A percentile compares a stretch with the other conserved stretches of the same genome.
Conservation (phyloP, 2,329 filamentous ascomycete species). For the Colletotrichum sp. region DNA sequence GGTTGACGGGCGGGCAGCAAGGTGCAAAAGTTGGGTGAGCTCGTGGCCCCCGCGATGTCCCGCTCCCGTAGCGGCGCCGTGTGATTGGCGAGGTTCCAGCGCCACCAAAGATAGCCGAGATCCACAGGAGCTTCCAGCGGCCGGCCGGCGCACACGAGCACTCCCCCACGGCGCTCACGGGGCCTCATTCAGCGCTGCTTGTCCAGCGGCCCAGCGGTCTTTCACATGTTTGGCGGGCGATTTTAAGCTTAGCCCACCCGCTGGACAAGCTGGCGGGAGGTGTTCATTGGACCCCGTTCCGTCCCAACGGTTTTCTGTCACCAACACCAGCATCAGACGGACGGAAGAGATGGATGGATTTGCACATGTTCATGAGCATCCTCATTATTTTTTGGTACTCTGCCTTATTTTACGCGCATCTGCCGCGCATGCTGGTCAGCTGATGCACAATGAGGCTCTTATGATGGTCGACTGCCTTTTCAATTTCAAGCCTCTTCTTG, state of each 20-base stretch:
- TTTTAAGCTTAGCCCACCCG: background rate
- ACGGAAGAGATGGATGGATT: background rate
- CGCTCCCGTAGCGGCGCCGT: conserved; percentile 15
- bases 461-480: background rate
- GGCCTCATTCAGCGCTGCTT: background rate
- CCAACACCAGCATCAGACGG: conserved; percentile 9
- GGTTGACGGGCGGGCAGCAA: background rate
- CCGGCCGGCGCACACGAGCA: conserved; percentile 2
- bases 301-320: conserved; percentile 15
- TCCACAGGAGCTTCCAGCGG: conserved; percentile 16
- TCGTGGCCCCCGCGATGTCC: conserved; percentile 8
- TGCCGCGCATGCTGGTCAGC: background rate
- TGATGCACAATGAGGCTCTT: background rate
- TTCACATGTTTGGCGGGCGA: conserved; percentile 2
- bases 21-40: background rate
- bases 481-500: background rate
- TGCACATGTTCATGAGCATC: conserved; percentile 5
- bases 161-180: conserved; percentile 8
- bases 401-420: background rate
- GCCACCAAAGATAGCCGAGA: conserved; percentile 20
- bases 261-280: background rate
- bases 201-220: background rate
- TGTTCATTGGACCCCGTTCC: background rate
- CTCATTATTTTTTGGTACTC: background rate
- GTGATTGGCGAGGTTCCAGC: conserved; percentile 21